Evolutionary conservation across 768 basidiomycete species (phyloP).

Genomic region (Auricularia sp.): DNA sequence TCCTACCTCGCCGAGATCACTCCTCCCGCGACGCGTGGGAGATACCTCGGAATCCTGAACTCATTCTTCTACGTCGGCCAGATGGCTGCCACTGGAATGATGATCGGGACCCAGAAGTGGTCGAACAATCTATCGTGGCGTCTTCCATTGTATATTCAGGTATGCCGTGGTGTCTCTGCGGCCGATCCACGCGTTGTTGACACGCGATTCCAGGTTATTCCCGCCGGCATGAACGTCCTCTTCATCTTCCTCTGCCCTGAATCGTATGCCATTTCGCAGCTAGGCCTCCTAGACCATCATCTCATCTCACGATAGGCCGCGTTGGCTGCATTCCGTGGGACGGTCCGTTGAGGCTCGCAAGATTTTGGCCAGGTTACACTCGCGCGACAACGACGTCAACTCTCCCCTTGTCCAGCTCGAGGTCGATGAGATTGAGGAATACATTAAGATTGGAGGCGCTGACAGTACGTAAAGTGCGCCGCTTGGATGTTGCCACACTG

Average conservation of each 20-base stretch:
- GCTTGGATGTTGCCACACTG: background rate
- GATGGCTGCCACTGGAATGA: conserved; percentile 46
- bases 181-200: background rate
- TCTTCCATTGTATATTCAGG: conserved; percentile 42
- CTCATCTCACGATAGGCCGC: conserved; percentile 25
- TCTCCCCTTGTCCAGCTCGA: conserved; percentile 44
- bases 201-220: conserved; percentile 25
- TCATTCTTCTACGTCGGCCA: conserved; percentile 43
- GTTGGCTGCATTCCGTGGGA: conserved; percentile 44
- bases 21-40: conserved; percentile 38
- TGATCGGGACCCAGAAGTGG: conserved; percentile 40
- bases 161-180: conserved; percentile 6
- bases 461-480: background rate
- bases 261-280: conserved; percentile 24
- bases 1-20: conserved; percentile 43
- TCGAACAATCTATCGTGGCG: conserved; percentile 38
- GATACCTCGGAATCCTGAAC: conserved; percentile 41
- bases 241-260: conserved; percentile 42
- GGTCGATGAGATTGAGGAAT: conserved; percentile 45
- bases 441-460: conserved; percentile 31
- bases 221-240: conserved; percentile 37
- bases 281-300: no score
- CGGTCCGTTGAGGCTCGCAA: conserved; percentile 31
- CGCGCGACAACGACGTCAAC: conserved; percentile 32
- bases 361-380: conserved; percentile 41